These are phyloP conservation scores for Schoenoplectus tabernaemontani DNA, from an alignment of 202 grass and related monocot species.

Conservation along the genomic window DNA sequence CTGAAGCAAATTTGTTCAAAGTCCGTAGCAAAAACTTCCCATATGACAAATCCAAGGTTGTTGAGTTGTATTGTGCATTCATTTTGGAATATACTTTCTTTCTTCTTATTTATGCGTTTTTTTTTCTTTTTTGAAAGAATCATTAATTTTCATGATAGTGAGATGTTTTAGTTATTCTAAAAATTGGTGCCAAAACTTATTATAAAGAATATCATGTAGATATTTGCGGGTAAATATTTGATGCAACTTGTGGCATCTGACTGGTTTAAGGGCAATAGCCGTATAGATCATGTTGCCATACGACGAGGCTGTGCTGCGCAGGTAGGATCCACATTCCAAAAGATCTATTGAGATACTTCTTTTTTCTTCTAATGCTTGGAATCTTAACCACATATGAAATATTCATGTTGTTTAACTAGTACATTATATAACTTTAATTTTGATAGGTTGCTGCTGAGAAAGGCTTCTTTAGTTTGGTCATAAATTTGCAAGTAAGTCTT, in stretches of 20 bases:
- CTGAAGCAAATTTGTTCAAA: slow-evolving; percentile 83
- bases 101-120: not conserved
- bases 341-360: slow-evolving; percentile 11
- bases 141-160: not conserved
- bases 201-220: slow-evolving; percentile 36
- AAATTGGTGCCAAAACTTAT: slow-evolving; percentile 8
- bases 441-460: slow-evolving; percentile 80
- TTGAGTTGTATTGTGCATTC: not conserved
- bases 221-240: slow-evolving; percentile 63
- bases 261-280: slow-evolving; percentile 76
- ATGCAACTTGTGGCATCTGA: slow-evolving; percentile 82
- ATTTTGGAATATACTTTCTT: not conserved
- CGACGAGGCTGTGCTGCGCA: slow-evolving; percentile 68
- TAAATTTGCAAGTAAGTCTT: slow-evolving; percentile 74
- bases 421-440: not conserved
- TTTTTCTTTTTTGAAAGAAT: not conserved
- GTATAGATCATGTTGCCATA: slow-evolving; percentile 82
- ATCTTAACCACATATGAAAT: not conserved
- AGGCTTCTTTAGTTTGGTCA: slow-evolving; percentile 61
- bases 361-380: not conserved
- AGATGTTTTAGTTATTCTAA: not conserved
- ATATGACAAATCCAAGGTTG: slow-evolving; percentile 88
- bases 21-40: slow-evolving; percentile 80
- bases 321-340: slow-evolving; percentile 29
- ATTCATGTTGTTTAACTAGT: not conserved